Percentiles rank a stretch among this genome's conserved stretches.
These are phyloP conservation scores for Lolium rigidum DNA, from an alignment of 176 grass and related monocot species.

Conservation along the genomic window DNA sequence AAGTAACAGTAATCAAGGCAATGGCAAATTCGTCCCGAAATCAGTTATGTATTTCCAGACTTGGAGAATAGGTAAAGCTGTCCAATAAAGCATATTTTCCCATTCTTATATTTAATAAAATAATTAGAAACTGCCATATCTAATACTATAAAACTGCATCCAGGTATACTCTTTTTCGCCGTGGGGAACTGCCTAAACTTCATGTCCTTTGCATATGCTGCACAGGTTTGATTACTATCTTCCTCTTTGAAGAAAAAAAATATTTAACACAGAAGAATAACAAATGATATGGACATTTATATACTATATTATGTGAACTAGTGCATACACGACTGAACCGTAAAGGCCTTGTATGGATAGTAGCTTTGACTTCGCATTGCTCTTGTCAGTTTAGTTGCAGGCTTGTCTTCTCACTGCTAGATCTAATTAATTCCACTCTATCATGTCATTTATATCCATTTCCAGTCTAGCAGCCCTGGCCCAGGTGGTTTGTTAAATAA, in stretches of 20 bases:
- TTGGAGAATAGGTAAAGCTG: constrained; percentile 86
- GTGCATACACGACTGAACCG: neutral
- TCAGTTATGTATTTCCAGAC: constrained; percentile 95
- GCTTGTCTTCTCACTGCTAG: neutral
- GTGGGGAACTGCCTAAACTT: constrained; percentile 97
- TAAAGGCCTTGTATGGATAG: neutral
- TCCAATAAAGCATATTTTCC: constrained; percentile 7
- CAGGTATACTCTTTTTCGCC: constrained; percentile 94
- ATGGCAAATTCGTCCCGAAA: constrained; percentile 74
- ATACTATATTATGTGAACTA: constrained; percentile 7
- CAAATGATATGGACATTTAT: constrained; percentile 11
- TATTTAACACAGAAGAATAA: constrained; percentile 12
- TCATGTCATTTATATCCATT: constrained; percentile 26
- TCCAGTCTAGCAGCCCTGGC: neutral
- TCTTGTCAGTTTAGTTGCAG: constrained; percentile 12
- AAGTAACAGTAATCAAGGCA: constrained; percentile 63
- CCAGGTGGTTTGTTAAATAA: constrained; percentile 29
- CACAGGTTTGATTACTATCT: constrained; percentile 71
- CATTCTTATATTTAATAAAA: constrained; percentile 29
- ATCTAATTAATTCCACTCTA: neutral
- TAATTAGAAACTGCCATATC: constrained; percentile 15
- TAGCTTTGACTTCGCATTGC: neutral
- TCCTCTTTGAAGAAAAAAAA: constrained; percentile 29
- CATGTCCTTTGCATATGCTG: constrained; percentile 95
- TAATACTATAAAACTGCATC: constrained; percentile 49